A percentile compares a stretch with the other conserved stretches of the same genome.
phyloP scores from a whole-genome alignment of 1,139 yeast species.

The Diutina neorugosa region DNA sequence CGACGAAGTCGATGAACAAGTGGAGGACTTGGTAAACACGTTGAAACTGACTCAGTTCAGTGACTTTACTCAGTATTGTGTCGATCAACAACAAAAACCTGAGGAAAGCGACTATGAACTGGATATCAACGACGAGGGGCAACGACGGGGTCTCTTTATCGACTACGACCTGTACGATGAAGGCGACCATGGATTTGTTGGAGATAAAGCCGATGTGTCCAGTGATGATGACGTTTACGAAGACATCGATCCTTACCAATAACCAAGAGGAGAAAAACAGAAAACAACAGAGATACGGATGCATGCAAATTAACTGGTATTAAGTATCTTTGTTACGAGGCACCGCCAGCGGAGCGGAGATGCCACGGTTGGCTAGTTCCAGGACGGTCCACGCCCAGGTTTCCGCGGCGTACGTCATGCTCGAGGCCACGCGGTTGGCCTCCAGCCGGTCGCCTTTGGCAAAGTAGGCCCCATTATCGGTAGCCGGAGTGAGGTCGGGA shows the following conservation, averaged over 20 bases:
- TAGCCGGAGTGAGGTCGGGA: conserved; percentile 32
- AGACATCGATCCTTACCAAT: conserved; percentile 5
- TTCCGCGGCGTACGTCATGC: conserved; percentile 50
- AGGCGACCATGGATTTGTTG: not conserved
- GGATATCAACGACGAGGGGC: conserved; percentile 5
- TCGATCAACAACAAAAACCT: conserved; percentile 5
- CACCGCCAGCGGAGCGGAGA: conserved; percentile 7
- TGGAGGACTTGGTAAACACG: conserved; percentile 7
- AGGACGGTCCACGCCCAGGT: conserved; percentile 81
- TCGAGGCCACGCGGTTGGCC: conserved; percentile 48
- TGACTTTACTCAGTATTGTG: conserved; percentile 9
- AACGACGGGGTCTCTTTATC: not conserved
- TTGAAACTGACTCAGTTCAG: conserved; percentile 7
- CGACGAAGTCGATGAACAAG: not conserved
- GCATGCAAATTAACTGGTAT: conserved; percentile 9
- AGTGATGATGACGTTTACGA: not conserved
- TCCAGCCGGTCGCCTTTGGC: conserved; percentile 42
- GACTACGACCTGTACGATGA: conserved; percentile 4
- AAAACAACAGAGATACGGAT: not conserved
- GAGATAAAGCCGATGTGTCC: not conserved
- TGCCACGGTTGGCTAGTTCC: conserved; percentile 40
- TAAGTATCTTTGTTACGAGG: not conserved
- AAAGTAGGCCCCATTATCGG: conserved; percentile 61
- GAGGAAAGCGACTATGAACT: conserved; percentile 11
- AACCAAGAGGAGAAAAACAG: conserved; percentile 4